Base-by-base conservation (phyloP, 257 asterid genomes). In the Paraleonurus japonicus region DNA sequence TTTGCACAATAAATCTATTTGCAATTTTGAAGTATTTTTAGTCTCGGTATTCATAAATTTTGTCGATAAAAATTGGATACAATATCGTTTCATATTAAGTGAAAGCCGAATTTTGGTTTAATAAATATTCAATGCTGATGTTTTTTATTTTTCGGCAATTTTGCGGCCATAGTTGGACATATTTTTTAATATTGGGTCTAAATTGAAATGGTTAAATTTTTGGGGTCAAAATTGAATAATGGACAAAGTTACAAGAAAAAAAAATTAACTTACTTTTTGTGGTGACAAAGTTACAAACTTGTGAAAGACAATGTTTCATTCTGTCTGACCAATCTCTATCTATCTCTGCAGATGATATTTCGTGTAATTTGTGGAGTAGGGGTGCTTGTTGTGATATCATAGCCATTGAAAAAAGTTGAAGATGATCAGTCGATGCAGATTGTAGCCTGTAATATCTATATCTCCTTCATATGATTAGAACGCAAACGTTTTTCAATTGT, bases 361-460 rank as follows among this genome's bases (percentile, higher is more conserved):
- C 68, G 76, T 11, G 22, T 65, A 23, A 15, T 67, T 5, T 59
- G 35, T 48, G 83, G 63, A 60, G 72, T 70, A 19, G 67, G 27
- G 71, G 67, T 74, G 61, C 22, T 70, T 48, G 10, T 65, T 48
- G 11, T 79, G 53, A 59, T 59, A 3, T 70, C 51, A 24, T 64
- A 69, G 64, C n/a, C 7, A 55, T 12, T 30, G 7, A 13, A 0
- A 3, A 43, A 2, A 43, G 19, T 13, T 0, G 35, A 43, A 50
- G 16, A 28, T 30, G 16, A 28, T 30, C 15, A 3, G 20, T n/a
- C 13, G 4, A 9, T 43, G 59, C 43, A 13, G 39, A 65, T 51
- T 51, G 27, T 22, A 3, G 51, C 23, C 23, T 35, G 24, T 41
- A 9, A 39, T 39, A 62, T 37, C 13, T 12, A 43, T 6, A 32